These are phyloP conservation scores for Spergularia azorica DNA, from an alignment of 179 eudicot species.

Conservation along the genomic window DNA sequence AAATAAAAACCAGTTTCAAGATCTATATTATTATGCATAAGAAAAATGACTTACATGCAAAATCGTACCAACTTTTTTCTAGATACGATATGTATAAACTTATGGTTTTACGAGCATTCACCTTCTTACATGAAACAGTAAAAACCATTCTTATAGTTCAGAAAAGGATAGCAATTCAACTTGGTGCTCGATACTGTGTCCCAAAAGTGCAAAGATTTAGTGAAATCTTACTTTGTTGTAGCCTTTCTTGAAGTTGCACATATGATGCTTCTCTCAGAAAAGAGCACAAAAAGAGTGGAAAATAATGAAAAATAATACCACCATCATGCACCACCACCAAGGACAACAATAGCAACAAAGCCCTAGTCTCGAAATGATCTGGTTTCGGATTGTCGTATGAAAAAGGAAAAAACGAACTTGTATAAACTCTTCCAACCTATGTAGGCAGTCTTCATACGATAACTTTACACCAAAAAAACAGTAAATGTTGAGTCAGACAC, in stretches of 20 bases:
- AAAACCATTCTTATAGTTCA: background rate
- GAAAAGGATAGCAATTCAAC: background rate
- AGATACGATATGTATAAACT: too few relatives aligned
- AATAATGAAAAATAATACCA: background rate
- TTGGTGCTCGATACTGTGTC: slow-evolving; percentile 25
- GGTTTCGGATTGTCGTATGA: too few relatives aligned
- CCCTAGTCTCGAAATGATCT: too few relatives aligned
- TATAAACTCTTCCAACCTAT: slow-evolving; percentile 6
- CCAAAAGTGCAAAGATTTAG: slow-evolving; percentile 23
- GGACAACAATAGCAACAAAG: too few relatives aligned
- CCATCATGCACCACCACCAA: too few relatives aligned
- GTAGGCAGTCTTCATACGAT: slow-evolving; percentile 36
- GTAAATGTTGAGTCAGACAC: slow-evolving; percentile 29
- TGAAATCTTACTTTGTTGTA: slow-evolving; percentile 20
- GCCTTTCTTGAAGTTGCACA: slow-evolving; percentile 16
- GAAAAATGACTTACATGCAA: too few relatives aligned
- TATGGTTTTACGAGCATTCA: background rate
- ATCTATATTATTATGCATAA: too few relatives aligned
- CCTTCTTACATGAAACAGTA: background rate
- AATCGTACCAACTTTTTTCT: too few relatives aligned
- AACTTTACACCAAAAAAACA: slow-evolving; percentile 12
- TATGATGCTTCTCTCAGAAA: slow-evolving; percentile 8
- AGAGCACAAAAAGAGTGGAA: background rate
- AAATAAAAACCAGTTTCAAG: too few relatives aligned
- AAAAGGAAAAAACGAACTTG: background rate